Percentiles rank a stretch among this genome's conserved stretches.
phyloP scores from a whole-genome alignment of 306 rosid genomes.

The Quercus parvula region DNA sequence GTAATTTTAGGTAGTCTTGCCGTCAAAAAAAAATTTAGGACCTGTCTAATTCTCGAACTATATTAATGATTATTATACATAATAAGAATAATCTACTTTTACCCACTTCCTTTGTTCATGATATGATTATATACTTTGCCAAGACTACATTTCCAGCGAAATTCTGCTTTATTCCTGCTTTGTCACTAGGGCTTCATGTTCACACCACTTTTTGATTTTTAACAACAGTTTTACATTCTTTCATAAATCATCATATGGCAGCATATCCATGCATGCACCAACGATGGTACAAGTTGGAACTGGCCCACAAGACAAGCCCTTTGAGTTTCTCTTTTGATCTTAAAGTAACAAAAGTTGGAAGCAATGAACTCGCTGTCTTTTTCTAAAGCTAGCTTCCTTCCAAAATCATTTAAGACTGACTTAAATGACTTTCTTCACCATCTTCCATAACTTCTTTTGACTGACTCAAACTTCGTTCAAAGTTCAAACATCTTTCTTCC shows the following conservation, averaged over 20 bases:
- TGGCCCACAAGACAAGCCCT: constrained; percentile 53
- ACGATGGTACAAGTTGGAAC: constrained; percentile 21
- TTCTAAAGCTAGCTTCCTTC: constrained; percentile 63
- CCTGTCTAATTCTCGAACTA: too few species aligned
- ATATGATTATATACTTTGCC: constrained; percentile 52
- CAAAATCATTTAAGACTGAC: constrained; percentile 47
- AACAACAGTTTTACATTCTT: not conserved
- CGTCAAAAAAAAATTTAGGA: too few species aligned
- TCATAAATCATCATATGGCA: not conserved
- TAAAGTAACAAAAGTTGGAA: constrained; percentile 71
- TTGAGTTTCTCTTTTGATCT: constrained; percentile 61
- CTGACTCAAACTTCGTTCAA: constrained; percentile 63
- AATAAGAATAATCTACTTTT: constrained; percentile 26
- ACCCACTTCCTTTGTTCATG: constrained; percentile 25
- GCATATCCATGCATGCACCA: constrained; percentile 7
- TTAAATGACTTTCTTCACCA: constrained; percentile 49
- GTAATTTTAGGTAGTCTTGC: too few species aligned
- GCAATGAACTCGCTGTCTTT: constrained; percentile 57
- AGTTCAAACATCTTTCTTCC: constrained; percentile 52
- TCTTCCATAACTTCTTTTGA: constrained; percentile 73
- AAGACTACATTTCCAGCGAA: constrained; percentile 41
- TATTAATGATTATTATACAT: too few species aligned
- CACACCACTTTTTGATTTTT: constrained; percentile 26
- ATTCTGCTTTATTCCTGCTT: constrained; percentile 39
- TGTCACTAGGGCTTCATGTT: constrained; percentile 26